Evolutionary conservation across 2,329 filamentous ascomycete species (phyloP).

Genomic region (Fusarium vanettenii): DNA sequence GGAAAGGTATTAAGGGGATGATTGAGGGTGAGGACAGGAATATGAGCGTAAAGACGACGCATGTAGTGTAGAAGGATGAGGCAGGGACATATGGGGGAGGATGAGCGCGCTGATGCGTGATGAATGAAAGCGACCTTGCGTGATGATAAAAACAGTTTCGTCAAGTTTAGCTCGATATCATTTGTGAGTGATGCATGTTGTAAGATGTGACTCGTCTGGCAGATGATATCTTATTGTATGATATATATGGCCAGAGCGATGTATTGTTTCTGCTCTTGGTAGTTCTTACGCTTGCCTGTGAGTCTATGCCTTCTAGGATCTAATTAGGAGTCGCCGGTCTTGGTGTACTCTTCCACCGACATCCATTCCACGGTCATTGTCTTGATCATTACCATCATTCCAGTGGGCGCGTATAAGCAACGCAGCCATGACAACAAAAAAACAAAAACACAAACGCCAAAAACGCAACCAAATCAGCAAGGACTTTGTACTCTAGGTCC

Average conservation of each 20-base stretch:
- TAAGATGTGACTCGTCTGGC: not conserved
- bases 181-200: not conserved
- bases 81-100: not conserved
- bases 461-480: not conserved
- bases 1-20: constrained; percentile 8
- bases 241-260: not conserved
- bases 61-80: constrained; percentile 10
- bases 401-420: constrained; percentile 12
- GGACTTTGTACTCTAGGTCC: not conserved
- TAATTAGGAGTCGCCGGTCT: constrained; percentile 16
- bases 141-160: constrained; percentile 5
- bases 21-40: constrained; percentile 1
- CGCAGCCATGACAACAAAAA: constrained; percentile 3
- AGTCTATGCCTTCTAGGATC: constrained; percentile 26
- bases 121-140: constrained; percentile 41
- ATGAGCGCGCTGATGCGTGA: constrained; percentile 37
- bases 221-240: not conserved
- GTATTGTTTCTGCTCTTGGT: not conserved
- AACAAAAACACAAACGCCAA: constrained; percentile 15
- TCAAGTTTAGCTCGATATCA: not conserved
- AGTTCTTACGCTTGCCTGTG: not conserved
- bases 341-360: constrained; percentile 11
- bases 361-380: constrained; percentile 3
- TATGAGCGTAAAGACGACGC: constrained; percentile 7
- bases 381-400: constrained; percentile 7